Base-by-base conservation (phyloP, 345 rosid species). In the Arabis alpina region DNA sequence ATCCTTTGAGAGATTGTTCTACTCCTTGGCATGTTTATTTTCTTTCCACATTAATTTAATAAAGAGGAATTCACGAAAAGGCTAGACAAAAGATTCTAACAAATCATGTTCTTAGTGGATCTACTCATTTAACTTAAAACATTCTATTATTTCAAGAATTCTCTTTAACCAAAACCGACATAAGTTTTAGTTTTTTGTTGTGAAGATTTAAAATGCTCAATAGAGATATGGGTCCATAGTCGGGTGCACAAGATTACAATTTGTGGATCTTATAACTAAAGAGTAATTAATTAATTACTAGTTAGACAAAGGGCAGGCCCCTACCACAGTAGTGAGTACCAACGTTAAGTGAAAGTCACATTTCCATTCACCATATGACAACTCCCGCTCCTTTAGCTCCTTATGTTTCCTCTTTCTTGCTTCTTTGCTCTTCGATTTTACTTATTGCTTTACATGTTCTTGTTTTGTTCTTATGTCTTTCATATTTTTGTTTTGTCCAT, bases 311-410 rank as follows among this genome's bases (percentile, higher is more conserved):
- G 11, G 16, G 30, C 54, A 59, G 52, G 58, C 57, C 66, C 74
- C 66, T 49, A 57, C 50, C 9, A 61, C 14, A 40, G 43, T 7
- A 59, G 49, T 12, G 15, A 4, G 52, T 54, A 66, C 52, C 43
- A 67, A 67, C 23, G 63, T 58, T 39, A 70, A 49, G 16, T 28
- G 40, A n/a, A 16, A 49, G 63, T 45, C 62, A 67, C 51, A 44
- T 54, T 13, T 36, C 10, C 8, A 36, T 32, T 27, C 32, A 19
- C 66, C 74, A 57, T 41, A 37, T 2, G 66, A 70, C 74, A 59
- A 48, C 51, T 15, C 59, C 74, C 74, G 58, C 6, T 59, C 13
- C 74, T 59, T 57, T 24, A 19, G 57, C 64, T 48, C 16, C 37
- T 60, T 8, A 9, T 42, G 51, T 42, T 41, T 59, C 50, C 19